Evolutionary conservation across 2,329 filamentous ascomycete genomes (phyloP).

Genomic region (Neofusicoccum kwambonambiense): DNA sequence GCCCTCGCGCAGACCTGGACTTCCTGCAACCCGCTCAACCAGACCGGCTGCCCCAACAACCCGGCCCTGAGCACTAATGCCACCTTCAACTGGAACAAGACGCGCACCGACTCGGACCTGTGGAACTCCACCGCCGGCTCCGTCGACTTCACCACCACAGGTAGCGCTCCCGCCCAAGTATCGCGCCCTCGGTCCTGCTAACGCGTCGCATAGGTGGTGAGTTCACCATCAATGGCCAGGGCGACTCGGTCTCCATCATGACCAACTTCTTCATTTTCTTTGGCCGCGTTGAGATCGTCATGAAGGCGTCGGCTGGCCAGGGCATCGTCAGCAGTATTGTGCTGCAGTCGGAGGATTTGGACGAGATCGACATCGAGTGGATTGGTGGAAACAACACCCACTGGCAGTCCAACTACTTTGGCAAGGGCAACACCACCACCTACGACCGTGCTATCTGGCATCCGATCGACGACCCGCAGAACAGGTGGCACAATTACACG

Average conservation of each 20-base stretch:
- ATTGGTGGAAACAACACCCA: slow-evolving; percentile 38
- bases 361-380: slow-evolving; percentile 56
- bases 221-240: slow-evolving; percentile 68
- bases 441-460: slow-evolving; percentile 48
- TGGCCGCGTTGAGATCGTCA: slow-evolving; percentile 49
- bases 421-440: slow-evolving; percentile 54
- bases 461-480: slow-evolving; percentile 31
- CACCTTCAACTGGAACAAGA: slow-evolving; percentile 53
- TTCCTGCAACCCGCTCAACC: slow-evolving; percentile 72
- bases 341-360: slow-evolving; percentile 51
- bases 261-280: slow-evolving; percentile 59
- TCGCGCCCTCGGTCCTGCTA: not conserved
- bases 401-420: slow-evolving; percentile 55
- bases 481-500: slow-evolving; percentile 42
- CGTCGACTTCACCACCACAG: slow-evolving; percentile 59
- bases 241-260: slow-evolving; percentile 74
- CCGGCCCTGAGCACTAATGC: slow-evolving; percentile 65
- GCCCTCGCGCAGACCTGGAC: slow-evolving; percentile 72
- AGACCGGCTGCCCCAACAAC: slow-evolving; percentile 65
- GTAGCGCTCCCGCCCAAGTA: not conserved
- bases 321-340: slow-evolving; percentile 53
- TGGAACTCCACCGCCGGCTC: slow-evolving; percentile 70
- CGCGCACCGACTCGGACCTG: slow-evolving; percentile 40
- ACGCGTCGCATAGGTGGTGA: slow-evolving; percentile 54
- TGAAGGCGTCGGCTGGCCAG: slow-evolving; percentile 49